Conservation (phyloP, 2,329 filamentous ascomycete species). For the Fusarium setosum region DNA sequence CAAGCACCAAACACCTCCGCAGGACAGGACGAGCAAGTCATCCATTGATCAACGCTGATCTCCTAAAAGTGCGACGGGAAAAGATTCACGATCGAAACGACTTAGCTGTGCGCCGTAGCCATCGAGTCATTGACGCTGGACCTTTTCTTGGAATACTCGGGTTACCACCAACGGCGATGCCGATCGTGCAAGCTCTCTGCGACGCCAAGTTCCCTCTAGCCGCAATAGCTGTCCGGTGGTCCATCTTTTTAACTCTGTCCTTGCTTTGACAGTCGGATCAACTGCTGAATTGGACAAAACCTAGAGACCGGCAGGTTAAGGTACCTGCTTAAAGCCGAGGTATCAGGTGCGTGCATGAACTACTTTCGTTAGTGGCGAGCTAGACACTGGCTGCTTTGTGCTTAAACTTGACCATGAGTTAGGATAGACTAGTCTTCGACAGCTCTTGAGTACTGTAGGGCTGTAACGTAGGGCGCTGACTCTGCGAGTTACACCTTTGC, state of each 20-base stretch:
- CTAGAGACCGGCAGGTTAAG: not conserved
- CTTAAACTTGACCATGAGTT: not conserved
- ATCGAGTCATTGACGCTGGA: not conserved
- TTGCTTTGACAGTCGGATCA: not conserved
- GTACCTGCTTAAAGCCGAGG: not conserved
- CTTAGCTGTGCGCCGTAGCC: not conserved
- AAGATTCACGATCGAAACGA: slow-evolving; percentile 8
- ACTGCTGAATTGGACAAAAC: slow-evolving; percentile 4
- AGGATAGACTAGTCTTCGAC: not conserved
- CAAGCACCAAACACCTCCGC: slow-evolving; percentile 15
- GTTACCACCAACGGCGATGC: not conserved
- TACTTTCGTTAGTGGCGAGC: not conserved
- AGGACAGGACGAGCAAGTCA: slow-evolving; percentile 7
- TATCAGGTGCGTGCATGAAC: slow-evolving; percentile 5
- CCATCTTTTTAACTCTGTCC: slow-evolving; percentile 5
- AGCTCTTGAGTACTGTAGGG: not conserved
- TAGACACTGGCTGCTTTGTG: not conserved
- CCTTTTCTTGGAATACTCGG: not conserved
- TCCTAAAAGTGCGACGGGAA: slow-evolving; percentile 11
- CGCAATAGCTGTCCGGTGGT: not conserved
- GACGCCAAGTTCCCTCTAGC: not conserved
- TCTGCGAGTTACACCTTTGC: not conserved
- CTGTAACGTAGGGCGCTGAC: not conserved
- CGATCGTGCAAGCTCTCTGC: not conserved
- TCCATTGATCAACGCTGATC: slow-evolving; percentile 23